Conservation (phyloP, 139 green algal genomes). For the Haematococcus lacustris region DNA sequence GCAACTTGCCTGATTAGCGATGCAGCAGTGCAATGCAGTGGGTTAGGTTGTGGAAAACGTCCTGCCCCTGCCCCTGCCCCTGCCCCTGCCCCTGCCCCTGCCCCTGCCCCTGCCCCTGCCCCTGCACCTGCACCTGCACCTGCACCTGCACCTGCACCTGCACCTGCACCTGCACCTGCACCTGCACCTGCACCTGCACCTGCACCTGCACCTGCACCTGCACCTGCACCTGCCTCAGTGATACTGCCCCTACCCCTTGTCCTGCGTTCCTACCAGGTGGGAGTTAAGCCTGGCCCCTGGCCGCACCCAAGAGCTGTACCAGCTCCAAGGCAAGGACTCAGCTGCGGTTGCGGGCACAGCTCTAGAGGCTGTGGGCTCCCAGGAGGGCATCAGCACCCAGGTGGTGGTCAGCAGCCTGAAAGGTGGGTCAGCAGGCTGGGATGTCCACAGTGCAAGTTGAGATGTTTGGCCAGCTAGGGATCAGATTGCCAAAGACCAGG, state of each 20-base stretch:
- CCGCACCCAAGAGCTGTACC: slow-evolving; percentile 32
- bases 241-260: not conserved
- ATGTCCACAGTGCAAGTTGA: no score
- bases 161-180: not conserved
- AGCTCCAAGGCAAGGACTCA: not conserved
- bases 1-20: no score
- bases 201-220: not conserved
- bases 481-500: no score
- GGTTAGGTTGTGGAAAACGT: no score
- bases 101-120: not conserved
- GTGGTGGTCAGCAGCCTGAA: slow-evolving; percentile 27
- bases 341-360: not conserved
- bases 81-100: no score
- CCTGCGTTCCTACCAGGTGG: slow-evolving; percentile 16
- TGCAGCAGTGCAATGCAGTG: no score
- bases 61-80: no score
- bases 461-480: no score
- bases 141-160: not conserved
- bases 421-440: slow-evolving; percentile 14
- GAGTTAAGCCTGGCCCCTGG: slow-evolving; percentile 38
- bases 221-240: not conserved
- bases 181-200: not conserved
- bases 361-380: not conserved
- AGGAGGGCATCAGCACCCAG: slow-evolving; percentile 9
- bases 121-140: not conserved